These are phyloP conservation scores for Plasmodium cynomolgi DNA, from an alignment of 169 alveolate species.

Conservation along the genomic window DNA sequence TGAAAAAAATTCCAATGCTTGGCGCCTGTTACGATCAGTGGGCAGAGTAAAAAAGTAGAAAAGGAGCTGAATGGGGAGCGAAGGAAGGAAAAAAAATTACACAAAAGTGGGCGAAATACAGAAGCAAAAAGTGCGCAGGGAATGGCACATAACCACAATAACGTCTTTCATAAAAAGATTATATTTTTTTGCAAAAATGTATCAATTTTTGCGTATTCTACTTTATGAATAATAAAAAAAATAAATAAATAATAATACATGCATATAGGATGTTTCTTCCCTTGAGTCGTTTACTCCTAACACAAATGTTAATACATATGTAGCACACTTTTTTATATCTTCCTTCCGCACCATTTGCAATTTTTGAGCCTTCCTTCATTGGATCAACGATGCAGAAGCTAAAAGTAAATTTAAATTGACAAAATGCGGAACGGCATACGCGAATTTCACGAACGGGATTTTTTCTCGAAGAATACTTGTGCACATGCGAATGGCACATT, in stretches of 20 bases:
- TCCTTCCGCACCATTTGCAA: not conserved
- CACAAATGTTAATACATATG: not conserved
- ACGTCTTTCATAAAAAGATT: not conserved
- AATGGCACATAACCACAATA: not conserved
- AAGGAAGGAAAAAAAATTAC: not conserved
- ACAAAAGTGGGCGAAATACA: not conserved
- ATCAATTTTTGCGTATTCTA: not conserved
- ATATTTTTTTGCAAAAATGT: not conserved
- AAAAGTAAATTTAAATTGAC: not conserved
- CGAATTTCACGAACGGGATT: not conserved
- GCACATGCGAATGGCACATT: not conserved
- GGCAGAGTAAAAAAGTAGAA: not conserved
- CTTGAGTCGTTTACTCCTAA: not conserved
- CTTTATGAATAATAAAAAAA: not conserved
- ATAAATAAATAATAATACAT: not conserved
- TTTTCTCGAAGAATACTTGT: not conserved
- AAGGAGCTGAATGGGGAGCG: not conserved
- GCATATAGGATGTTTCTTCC: not conserved
- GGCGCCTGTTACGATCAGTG: not conserved
- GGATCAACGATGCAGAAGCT: not conserved
- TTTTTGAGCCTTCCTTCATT: not conserved
- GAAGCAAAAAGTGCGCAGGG: not conserved
- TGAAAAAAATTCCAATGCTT: not conserved
- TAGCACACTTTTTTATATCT: not conserved
- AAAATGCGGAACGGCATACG: not conserved